Base-by-base conservation (phyloP, 1,284 basidiomycete genomes). In the Sporisorium scitamineum region DNA sequence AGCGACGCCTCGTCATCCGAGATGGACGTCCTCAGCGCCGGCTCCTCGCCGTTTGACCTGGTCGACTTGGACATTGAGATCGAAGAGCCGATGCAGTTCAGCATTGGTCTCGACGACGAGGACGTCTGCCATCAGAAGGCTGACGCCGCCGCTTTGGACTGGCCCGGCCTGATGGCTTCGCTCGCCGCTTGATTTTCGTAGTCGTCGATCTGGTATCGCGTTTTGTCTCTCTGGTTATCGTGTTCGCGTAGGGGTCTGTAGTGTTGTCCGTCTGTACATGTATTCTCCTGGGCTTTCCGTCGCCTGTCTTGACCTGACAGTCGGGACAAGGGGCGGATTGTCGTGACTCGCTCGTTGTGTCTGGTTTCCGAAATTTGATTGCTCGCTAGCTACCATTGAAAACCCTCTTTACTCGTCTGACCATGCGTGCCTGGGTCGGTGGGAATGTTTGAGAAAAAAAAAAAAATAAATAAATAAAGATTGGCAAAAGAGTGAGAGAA, bases 41-140 rank as follows among this genome's bases (percentile, higher is more conserved):
- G 64, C 54, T 70, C 72, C n/a, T 66, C 72, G 53, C 69, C 73
- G 6, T 76, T 76, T 24, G 73, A 76, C 54, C 61, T 76, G 1
- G 69, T 76, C 52, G 73, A 76, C 27, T 56, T 76, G 37, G 73
- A 76, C 42, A 76, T 76, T 42, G 73, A 76, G 65, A 71, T 76
- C 47, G 73, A 76, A 42, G 65, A 76, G 69, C 73, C 73, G 1
- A 31, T 64, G n/a, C 68, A 76, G 41, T 56, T 75, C 47, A 54
- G 60, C 47, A 62, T 70, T 51, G 67, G 67, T 10, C 61, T 61
- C 10, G 66, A 50, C 14, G 42, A 59, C 39, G 48, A 63, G 27
- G 22, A 52, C 53, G 58, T 27, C 27, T 22, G 52, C 24, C 52
- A 53, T 10, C 37, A 27, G 4, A 59, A 54, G 39, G 54, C 52